phyloP scores from a whole-genome alignment of 2,329 filamentous ascomycete species.

The Davidsoniella eucalypti region DNA sequence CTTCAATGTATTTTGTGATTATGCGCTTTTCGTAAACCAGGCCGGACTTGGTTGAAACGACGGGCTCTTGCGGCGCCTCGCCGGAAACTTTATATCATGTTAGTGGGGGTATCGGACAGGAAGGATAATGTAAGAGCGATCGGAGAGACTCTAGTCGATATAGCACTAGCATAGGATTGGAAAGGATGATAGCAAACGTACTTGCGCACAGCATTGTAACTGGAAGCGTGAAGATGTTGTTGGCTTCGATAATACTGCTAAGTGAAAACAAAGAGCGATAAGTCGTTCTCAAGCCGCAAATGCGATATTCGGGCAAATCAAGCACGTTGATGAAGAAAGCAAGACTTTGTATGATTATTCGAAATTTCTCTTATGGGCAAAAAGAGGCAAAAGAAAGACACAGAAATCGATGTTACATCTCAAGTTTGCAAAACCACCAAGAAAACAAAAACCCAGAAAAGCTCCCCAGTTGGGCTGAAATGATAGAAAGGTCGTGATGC shows the following conservation, averaged over 20 bases:
- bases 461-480: not conserved
- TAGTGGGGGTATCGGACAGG: not conserved
- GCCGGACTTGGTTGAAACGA: conserved; percentile 87
- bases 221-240: conserved; percentile 3
- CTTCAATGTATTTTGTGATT: conserved; percentile 85
- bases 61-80: conserved; percentile 86
- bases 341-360: too few relatives aligned
- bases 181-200: conserved; percentile 17
- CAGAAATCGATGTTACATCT: too few relatives aligned
- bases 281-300: too few relatives aligned
- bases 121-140: not conserved
- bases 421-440: not conserved
- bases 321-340: too few relatives aligned
- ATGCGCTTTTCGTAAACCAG: conserved; percentile 88
- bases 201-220: conserved; percentile 33
- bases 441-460: not conserved
- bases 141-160: not conserved
- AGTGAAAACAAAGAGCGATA: not conserved
- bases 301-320: not conserved
- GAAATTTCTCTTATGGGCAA: too few relatives aligned
- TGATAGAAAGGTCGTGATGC: conserved; percentile 5
- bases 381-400: too few relatives aligned
- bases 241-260: not conserved
- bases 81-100: conserved; percentile 55
- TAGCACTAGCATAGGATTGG: not conserved